Conservation (phyloP, 345 rosid species). For the Raphanus raphanistrum region DNA sequence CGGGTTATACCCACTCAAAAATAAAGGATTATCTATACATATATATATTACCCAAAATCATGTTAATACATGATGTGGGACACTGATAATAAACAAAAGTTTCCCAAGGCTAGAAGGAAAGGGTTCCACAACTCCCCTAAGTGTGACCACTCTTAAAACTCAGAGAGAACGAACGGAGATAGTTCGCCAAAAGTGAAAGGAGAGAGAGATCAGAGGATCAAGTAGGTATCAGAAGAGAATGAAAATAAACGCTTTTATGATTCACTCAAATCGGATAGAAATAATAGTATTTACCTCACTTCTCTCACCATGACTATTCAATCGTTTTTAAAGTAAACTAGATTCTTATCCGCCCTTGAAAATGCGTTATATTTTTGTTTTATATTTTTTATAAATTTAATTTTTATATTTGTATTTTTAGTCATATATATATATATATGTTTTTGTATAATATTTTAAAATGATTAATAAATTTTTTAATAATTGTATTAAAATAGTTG, state of each 20-base stretch:
- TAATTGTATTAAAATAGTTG: too few species aligned
- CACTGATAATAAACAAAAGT: neutral
- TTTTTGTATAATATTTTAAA: too few species aligned
- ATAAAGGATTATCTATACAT: too few species aligned
- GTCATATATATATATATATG: too few species aligned
- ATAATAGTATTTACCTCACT: neutral
- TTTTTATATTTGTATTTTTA: too few species aligned
- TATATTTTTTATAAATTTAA: too few species aligned
- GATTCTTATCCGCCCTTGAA: neutral
- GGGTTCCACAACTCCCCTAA: neutral
- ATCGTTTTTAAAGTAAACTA: neutral
- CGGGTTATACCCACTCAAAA: too few species aligned
- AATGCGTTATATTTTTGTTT: neutral
- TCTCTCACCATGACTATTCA: neutral
- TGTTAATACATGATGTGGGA: too few species aligned
- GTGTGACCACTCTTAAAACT: neutral
- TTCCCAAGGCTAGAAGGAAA: neutral
- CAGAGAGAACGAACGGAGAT: neutral
- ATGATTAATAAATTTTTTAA: too few species aligned
- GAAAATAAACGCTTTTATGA: too few species aligned
- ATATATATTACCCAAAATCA: too few species aligned
- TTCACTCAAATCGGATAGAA: neutral
- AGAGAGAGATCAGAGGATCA: neutral
- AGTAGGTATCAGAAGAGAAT: neutral
- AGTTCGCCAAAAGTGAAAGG: neutral